A percentile compares a stretch with the other conserved stretches of the same genome.
These are phyloP conservation scores for Phytopythium boreale DNA, from an alignment of 352 stramenopile genomes.

Conservation along the genomic window DNA sequence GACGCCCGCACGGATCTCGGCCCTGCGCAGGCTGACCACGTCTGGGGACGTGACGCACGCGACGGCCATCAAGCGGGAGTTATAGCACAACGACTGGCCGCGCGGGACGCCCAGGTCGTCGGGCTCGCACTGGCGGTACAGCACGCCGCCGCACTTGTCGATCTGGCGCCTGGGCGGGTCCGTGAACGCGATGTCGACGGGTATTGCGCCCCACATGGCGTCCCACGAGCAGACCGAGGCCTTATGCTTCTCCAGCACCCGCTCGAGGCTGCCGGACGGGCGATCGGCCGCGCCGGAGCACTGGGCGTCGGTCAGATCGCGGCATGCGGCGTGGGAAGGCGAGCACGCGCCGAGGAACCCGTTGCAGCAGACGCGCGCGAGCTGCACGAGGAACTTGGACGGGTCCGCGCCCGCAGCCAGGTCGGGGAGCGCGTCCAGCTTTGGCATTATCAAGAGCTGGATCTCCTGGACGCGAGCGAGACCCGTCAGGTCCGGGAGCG, in stretches of 20 bases:
- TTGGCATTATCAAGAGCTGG: not conserved
- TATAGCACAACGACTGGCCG: constrained; percentile 11
- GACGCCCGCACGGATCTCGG: constrained; percentile 18
- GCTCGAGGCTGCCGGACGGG: not conserved
- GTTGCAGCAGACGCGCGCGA: constrained; percentile 18
- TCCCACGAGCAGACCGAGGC: not conserved
- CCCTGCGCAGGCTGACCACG: constrained; percentile 14
- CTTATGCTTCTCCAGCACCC: not conserved
- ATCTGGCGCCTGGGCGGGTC: constrained; percentile 2
- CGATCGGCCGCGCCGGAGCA: not conserved
- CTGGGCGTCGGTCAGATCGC: not conserved
- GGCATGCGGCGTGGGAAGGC: not conserved
- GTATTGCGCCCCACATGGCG: not conserved
- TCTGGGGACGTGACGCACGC: constrained; percentile 13
- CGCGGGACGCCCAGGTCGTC: not conserved
- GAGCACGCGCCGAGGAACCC: constrained; percentile 16
- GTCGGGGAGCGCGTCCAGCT: constrained; percentile 9
- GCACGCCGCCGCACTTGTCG: constrained; percentile 15
- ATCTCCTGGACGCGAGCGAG: constrained; percentile 12
- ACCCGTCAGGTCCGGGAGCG: constrained; percentile 11
- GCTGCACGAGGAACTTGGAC: not conserved
- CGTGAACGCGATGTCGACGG: not conserved
- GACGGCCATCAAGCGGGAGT: constrained; percentile 17
- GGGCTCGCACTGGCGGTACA: constrained; percentile 20
- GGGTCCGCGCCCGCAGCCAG: constrained; percentile 1